These are phyloP conservation scores for Pyronema omphalodes DNA, from an alignment of 495 filamentous ascomycete species.

Conservation along the genomic window DNA sequence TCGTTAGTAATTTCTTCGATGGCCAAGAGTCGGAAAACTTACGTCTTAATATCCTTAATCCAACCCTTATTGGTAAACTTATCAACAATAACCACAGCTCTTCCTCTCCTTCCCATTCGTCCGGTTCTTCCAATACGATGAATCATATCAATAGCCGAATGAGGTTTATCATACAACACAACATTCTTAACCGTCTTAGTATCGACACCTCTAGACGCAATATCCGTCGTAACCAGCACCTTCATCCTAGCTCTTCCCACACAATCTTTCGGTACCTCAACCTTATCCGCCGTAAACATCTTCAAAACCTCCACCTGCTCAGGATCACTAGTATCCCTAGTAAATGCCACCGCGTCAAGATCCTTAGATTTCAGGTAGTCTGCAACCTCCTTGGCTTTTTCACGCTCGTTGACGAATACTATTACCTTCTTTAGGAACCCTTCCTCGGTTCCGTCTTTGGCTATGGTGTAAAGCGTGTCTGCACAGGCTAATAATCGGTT, in stretches of 20 bases:
- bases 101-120: slow-evolving; percentile 76
- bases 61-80: slow-evolving; percentile 73
- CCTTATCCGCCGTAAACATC: slow-evolving; percentile 42
- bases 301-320: slow-evolving; percentile 56
- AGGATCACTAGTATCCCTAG: slow-evolving; percentile 56
- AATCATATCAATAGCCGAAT: slow-evolving; percentile 92
- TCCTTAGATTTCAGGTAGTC: slow-evolving; percentile 65
- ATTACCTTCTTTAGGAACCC: slow-evolving; percentile 64
- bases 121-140: slow-evolving; percentile 82
- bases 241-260: slow-evolving; percentile 43
- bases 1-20: not conserved
- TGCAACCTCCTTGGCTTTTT: slow-evolving; percentile 63
- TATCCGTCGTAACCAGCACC: slow-evolving; percentile 84
- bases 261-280: slow-evolving; percentile 4
- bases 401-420: slow-evolving; percentile 95
- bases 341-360: slow-evolving; percentile 68
- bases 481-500: slow-evolving; percentile 85
- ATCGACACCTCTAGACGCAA: slow-evolving; percentile 84
- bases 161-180: slow-evolving; percentile 84
- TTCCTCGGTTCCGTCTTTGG: slow-evolving; percentile 49
- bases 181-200: slow-evolving; percentile 83
- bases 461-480: slow-evolving; percentile 83
- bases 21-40: not conserved
- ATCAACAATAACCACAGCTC: slow-evolving; percentile 77
- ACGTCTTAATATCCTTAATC: slow-evolving; percentile 46